These are phyloP conservation scores for Penicillium sp. DNA, from an alignment of 2,329 filamentous ascomycete species.

Conservation along the genomic window DNA sequence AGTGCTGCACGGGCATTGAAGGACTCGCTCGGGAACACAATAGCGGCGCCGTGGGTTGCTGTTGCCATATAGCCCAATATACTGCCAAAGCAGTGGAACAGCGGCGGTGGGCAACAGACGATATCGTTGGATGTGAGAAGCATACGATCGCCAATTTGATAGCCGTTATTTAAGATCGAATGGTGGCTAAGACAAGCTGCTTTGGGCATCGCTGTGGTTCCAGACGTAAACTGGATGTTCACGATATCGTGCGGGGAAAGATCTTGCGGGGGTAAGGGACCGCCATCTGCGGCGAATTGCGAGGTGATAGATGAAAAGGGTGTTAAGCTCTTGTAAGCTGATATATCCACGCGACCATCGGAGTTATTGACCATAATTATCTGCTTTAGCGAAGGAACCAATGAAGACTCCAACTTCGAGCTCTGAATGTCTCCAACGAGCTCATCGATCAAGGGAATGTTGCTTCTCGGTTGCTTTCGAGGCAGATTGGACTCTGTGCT, in stretches of 20 bases:
- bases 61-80: constrained; percentile 96
- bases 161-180: constrained; percentile 90
- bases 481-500: constrained; percentile 85
- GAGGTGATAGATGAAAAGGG: constrained; percentile 50
- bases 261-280: constrained; percentile 47
- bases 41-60: constrained; percentile 74
- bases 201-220: constrained; percentile 89
- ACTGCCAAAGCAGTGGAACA: constrained; percentile 77
- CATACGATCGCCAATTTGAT: constrained; percentile 83
- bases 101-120: constrained; percentile 63
- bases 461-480: constrained; percentile 61
- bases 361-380: constrained; percentile 83
- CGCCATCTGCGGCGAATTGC: constrained; percentile 43
- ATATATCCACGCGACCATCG: constrained; percentile 52
- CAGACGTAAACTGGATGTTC: constrained; percentile 96
- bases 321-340: constrained; percentile 45
- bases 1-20: constrained; percentile 79
- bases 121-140: constrained; percentile 71
- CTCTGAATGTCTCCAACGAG: constrained; percentile 52
- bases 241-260: constrained; percentile 69
- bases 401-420: constrained; percentile 52
- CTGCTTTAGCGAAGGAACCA: constrained; percentile 68
- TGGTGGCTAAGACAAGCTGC: constrained; percentile 85
- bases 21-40: constrained; percentile 82
- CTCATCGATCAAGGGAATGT: constrained; percentile 58